Evolutionary conservation across 371 early-diverging fungal species (phyloP).

Genomic region (Mucor indicus): DNA sequence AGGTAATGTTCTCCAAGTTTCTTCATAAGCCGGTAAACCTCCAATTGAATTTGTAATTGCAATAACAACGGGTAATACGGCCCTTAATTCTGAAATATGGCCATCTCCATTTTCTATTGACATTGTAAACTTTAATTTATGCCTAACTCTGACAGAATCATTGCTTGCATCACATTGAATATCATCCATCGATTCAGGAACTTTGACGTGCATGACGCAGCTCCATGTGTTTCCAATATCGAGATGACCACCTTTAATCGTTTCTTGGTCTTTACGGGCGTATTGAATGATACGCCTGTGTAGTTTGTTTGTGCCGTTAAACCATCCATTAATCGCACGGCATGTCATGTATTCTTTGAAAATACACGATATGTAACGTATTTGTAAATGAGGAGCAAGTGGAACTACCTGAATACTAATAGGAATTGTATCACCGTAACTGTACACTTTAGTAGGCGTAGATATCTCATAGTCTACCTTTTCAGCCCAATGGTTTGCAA

Average conservation of each 20-base stretch:
- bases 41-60: constrained; percentile 10
- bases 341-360: constrained; percentile 47
- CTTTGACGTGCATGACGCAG: constrained; percentile 13
- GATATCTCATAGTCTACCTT: constrained; percentile 28
- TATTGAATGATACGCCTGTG: constrained; percentile 35
- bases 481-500: constrained; percentile 28
- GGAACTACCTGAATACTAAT: constrained; percentile 15
- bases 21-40: constrained; percentile 27
- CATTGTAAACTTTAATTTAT: constrained; percentile 26
- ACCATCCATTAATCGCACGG: constrained; percentile 25
- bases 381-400: constrained; percentile 4
- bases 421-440: constrained; percentile 25
- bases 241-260: neutral
- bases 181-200: constrained; percentile 24
- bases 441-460: constrained; percentile 27
- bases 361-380: constrained; percentile 25
- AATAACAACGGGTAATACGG: constrained; percentile 22
- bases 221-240: neutral
- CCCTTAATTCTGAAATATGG: constrained; percentile 22
- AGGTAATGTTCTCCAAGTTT: constrained; percentile 23
- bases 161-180: constrained; percentile 33
- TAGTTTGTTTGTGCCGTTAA: constrained; percentile 29
- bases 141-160: constrained; percentile 25
- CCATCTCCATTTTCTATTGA: constrained; percentile 19
- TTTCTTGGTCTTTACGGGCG: constrained; percentile 14